Evolutionary conservation across 108 stramenopile genomes (phyloP), one percentile per base, ranked within the genome.

Genomic region (Aurantiochytrium sp.): DNA sequence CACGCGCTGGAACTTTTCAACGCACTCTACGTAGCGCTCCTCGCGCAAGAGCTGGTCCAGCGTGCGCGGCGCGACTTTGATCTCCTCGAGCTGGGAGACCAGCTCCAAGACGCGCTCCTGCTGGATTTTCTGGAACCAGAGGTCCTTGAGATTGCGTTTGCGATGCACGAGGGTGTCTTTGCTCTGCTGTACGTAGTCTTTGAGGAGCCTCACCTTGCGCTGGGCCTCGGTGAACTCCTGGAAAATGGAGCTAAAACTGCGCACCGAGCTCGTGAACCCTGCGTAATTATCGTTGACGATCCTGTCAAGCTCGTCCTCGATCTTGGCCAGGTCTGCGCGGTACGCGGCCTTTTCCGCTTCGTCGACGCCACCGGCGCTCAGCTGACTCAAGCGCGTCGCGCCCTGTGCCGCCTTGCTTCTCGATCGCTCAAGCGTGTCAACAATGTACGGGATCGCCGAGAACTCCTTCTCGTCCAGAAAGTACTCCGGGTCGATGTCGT

Each of bases 201-300:
- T 81, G 19, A 81, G 73, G 2, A 48, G n/a, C 42, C 73, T 12
- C 0, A 81, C 73, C 30, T 81, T 81, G 39, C 42, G 45, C 45
- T 81, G 73, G 42, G 73, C 73, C 27, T 81, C 73, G 45, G 73
- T 81, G 45, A 81, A 81, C 45, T 81, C 73, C 73, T 81, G 73
- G 32, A 81, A 81, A 42, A 81, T 81, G 27, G 39, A 48, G 30
- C 73, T 81, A 81, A 81, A 81, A 12, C 73, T 48, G 21, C 73
- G 50, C 3, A 81, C 73, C 0, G 73, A 81, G 73, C 45, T 81
- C 15, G 39, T 81, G 3, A 81, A 81, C 12, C 73, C 73, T 0
- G n/a, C 45, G 45, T 81, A 81, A 48, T 81, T 81, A 19, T 30
- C 45, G 12, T 81, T 24, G 2, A 81, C 73, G 45, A 81, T 81